These are phyloP conservation scores for Pinus tabuliformis DNA, from an alignment of 75 land plant genomes.

Conservation along the genomic window DNA sequence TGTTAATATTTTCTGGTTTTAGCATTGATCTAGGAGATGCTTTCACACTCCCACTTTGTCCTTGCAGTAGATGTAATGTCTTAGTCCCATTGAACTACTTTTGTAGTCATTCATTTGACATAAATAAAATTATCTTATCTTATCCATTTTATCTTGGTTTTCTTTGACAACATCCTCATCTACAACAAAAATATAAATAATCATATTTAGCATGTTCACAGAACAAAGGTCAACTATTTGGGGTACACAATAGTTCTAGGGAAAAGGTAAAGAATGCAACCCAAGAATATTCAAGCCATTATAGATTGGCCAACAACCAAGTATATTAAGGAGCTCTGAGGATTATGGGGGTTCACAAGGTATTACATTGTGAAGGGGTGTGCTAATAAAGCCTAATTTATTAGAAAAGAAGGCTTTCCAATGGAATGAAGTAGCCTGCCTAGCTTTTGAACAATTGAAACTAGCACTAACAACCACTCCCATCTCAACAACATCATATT, in stretches of 20 bases:
- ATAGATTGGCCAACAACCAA: background rate
- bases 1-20: background rate
- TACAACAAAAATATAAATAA: background rate
- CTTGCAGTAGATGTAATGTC: no score
- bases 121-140: no score
- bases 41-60: no score
- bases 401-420: background rate
- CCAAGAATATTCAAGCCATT: background rate
- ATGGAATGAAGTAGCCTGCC: background rate
- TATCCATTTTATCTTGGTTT: background rate
- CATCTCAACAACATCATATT: background rate
- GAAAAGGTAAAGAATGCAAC: background rate
- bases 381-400: background rate
- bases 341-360: background rate
- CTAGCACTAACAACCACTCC: background rate
- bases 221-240: background rate
- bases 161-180: slow-evolving; percentile 5
- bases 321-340: background rate
- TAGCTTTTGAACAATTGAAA: background rate
- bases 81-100: no score
- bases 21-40: no score
- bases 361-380: background rate
- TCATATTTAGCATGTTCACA: slow-evolving; percentile 6
- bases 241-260: background rate
- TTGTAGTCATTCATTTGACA: no score